These are phyloP conservation scores for Trichothecium roseum DNA, from an alignment of 2,329 filamentous ascomycete species.

Conservation along the genomic window DNA sequence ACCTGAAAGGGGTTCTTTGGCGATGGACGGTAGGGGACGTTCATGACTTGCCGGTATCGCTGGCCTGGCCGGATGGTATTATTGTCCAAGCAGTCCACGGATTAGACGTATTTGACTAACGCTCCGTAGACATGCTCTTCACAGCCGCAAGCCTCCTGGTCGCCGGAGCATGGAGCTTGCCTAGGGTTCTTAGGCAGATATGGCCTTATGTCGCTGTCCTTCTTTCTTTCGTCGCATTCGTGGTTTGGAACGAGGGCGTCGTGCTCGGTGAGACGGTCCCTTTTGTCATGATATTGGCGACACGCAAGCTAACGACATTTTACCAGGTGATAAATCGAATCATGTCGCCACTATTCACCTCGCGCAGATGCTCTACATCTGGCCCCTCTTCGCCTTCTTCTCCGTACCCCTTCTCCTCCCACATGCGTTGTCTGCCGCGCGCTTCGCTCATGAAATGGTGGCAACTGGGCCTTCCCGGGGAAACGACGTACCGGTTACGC, in stretches of 20 bases:
- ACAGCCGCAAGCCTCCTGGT: slow-evolving; percentile 54
- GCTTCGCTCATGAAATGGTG: not conserved
- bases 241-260: slow-evolving; percentile 81
- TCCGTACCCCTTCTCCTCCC: slow-evolving; percentile 67
- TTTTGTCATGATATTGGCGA: not conserved
- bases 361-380: slow-evolving; percentile 90
- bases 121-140: slow-evolving; percentile 37
- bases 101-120: not conserved
- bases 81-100: slow-evolving; percentile 10
- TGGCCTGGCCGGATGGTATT: slow-evolving; percentile 42
- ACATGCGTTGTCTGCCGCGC: slow-evolving; percentile 25
- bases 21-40: slow-evolving; percentile 40
- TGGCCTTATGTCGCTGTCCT: slow-evolving; percentile 57
- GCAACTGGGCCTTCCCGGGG: no score
- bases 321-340: slow-evolving; percentile 79
- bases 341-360: slow-evolving; percentile 84
- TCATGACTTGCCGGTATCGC: slow-evolving; percentile 40
- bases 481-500: no score
- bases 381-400: slow-evolving; percentile 84
- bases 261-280: slow-evolving; percentile 60
- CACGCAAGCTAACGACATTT: slow-evolving; percentile 13
- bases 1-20: slow-evolving; percentile 26
- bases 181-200: slow-evolving; percentile 32
- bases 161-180: slow-evolving; percentile 40
- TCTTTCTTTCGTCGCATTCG: slow-evolving; percentile 59